Percentiles rank a stretch among this genome's conserved stretches.
Evolutionary conservation across 768 basidiomycete genomes (phyloP).

Genomic region (Leccinum imitatum): DNA sequence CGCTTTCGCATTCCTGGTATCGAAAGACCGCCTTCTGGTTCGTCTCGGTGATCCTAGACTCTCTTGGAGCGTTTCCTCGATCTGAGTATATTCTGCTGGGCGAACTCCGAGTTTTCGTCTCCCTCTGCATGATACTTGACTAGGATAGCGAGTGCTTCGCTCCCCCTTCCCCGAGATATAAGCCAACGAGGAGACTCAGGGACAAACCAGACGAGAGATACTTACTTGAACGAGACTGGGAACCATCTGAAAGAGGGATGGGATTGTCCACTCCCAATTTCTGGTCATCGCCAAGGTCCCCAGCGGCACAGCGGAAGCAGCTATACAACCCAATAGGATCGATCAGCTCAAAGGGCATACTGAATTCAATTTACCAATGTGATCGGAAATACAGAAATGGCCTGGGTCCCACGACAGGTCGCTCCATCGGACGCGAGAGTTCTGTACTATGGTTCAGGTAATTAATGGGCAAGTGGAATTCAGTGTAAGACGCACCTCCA

Average conservation of each 20-base stretch:
- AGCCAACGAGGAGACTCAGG: neutral
- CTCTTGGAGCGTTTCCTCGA: neutral
- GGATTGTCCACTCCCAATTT: neutral
- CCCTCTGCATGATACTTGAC: neutral
- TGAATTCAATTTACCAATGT: neutral
- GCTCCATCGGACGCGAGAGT: neutral
- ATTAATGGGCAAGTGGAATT: neutral
- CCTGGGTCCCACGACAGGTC: neutral
- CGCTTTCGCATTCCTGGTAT: neutral
- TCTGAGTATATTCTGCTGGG: neutral
- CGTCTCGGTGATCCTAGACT: neutral
- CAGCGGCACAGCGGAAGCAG: neutral
- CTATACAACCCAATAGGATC: neutral
- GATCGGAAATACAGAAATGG: neutral
- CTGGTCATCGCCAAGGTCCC: neutral
- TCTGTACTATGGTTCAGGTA: neutral
- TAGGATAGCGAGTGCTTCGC: neutral
- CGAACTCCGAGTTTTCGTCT: neutral
- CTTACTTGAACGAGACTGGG: neutral
- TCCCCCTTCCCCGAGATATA: neutral
- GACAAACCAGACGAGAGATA: neutral
- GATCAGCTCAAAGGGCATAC: neutral
- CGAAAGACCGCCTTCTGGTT: neutral
- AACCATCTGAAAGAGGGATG: neutral
- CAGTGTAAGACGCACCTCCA: neutral